Percentiles rank a stretch among this genome's conserved stretches.
phyloP scores from a whole-genome alignment of 2,329 filamentous ascomycete genomes.

The Scytalidium lignicola region DNA sequence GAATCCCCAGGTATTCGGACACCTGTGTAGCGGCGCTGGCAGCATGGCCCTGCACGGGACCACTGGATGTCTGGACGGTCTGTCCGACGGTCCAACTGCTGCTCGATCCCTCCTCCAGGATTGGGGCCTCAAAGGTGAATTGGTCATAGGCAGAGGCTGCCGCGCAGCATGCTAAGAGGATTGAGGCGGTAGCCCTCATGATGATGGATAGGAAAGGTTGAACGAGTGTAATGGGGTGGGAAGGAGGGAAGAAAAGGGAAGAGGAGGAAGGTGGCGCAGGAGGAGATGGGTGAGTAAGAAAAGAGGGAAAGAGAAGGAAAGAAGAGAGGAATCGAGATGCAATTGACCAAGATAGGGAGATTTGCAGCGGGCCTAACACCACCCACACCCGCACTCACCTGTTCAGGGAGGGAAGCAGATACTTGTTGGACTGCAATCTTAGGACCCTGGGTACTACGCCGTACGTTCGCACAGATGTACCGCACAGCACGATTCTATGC shows the following conservation, averaged over 20 bases:
- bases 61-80: constrained; percentile 22
- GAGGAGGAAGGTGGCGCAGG: not conserved
- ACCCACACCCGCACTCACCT: too few species aligned
- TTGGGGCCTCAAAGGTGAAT: not conserved
- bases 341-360: not conserved
- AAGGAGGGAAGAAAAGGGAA: not conserved
- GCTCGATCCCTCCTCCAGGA: not conserved
- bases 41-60: constrained; percentile 21
- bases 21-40: constrained; percentile 15
- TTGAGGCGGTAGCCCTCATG: not conserved
- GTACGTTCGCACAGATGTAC: too few species aligned
- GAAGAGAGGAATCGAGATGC: not conserved
- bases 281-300: not conserved
- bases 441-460: too few species aligned
- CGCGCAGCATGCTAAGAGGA: not conserved
- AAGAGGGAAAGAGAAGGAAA: not conserved
- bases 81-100: constrained; percentile 21
- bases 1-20: constrained; percentile 34
- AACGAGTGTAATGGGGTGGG: not conserved
- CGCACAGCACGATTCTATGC: too few species aligned
- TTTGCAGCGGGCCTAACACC: too few species aligned
- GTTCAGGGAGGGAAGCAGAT: too few species aligned
- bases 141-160: not conserved
- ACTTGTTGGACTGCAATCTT: too few species aligned
- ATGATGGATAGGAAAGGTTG: not conserved